A percentile compares a stretch with the other conserved stretches of the same genome.
Evolutionary conservation across 2,329 filamentous ascomycete genomes (phyloP).

Genomic region (Coniochaeta sp.): DNA sequence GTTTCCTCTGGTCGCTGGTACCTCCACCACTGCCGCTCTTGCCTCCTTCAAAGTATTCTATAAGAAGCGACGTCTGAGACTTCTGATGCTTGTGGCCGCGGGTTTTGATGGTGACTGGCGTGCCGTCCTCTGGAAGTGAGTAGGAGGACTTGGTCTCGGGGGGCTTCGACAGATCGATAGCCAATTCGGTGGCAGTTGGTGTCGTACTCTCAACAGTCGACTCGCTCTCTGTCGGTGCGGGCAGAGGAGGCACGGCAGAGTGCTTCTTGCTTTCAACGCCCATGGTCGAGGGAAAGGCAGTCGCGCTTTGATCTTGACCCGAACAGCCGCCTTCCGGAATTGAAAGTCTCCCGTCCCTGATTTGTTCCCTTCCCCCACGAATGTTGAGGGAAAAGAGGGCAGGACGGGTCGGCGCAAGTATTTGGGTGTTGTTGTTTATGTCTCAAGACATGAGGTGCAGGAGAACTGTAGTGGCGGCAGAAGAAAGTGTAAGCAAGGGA

Average conservation of each 20-base stretch:
- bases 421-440: slow-evolving; percentile 4
- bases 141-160: slow-evolving; percentile 68
- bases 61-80: slow-evolving; percentile 85
- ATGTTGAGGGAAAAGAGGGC: slow-evolving; percentile 3
- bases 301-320: slow-evolving; percentile 4
- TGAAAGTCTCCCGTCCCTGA: neutral
- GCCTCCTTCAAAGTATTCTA: slow-evolving; percentile 88
- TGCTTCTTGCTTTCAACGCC: slow-evolving; percentile 46
- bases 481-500: slow-evolving; percentile 3
- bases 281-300: slow-evolving; percentile 33
- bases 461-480: slow-evolving; percentile 5
- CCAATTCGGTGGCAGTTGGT: slow-evolving; percentile 56
- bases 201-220: slow-evolving; percentile 41
- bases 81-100: slow-evolving; percentile 50
- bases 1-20: slow-evolving; percentile 58
- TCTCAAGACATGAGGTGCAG: slow-evolving; percentile 13
- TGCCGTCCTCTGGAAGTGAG: slow-evolving; percentile 79
- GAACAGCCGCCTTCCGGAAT: neutral
- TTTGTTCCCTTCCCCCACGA: slow-evolving; percentile 9
- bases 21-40: slow-evolving; percentile 46
- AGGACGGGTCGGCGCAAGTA: slow-evolving; percentile 1
- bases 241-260: slow-evolving; percentile 53
- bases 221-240: slow-evolving; percentile 71
- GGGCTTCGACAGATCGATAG: slow-evolving; percentile 61
- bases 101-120: slow-evolving; percentile 86